Evolutionary conservation across 2,329 filamentous ascomycete species (phyloP).

Genomic region (Tolypocladium sp.): DNA sequence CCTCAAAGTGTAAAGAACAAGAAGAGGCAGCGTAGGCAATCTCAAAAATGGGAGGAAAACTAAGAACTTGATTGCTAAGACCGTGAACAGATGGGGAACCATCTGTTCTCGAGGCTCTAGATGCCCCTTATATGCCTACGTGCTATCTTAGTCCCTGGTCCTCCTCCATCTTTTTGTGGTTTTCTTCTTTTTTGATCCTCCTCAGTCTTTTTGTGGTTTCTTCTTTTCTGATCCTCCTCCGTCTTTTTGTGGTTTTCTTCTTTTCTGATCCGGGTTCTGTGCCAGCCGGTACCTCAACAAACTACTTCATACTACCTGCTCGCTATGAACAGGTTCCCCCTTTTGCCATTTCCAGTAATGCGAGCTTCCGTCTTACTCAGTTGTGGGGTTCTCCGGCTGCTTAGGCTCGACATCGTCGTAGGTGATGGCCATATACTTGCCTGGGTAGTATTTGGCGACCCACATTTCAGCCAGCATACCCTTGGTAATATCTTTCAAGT

Average conservation of each 20-base stretch:
- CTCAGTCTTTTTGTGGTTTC: neutral
- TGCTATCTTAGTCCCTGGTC: neutral
- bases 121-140: neutral
- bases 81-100: no score
- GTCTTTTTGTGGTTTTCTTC: neutral
- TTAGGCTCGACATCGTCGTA: neutral
- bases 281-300: no score
- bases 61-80: no score
- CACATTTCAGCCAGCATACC: neutral
- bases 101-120: no score
- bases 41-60: no score
- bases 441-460: neutral
- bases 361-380: neutral
- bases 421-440: neutral
- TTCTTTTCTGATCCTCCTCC: neutral
- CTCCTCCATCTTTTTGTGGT: neutral
- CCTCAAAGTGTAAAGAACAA: no score
- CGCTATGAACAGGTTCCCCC: no score
- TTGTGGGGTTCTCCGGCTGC: neutral
- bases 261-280: neutral
- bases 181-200: neutral
- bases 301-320: no score
- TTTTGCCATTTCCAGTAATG: neutral
- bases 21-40: no score
- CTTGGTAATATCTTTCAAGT: neutral